These are phyloP conservation scores for Phaffomyces thermotolerans DNA, from an alignment of 805 yeast genomes.

Conservation along the genomic window DNA sequence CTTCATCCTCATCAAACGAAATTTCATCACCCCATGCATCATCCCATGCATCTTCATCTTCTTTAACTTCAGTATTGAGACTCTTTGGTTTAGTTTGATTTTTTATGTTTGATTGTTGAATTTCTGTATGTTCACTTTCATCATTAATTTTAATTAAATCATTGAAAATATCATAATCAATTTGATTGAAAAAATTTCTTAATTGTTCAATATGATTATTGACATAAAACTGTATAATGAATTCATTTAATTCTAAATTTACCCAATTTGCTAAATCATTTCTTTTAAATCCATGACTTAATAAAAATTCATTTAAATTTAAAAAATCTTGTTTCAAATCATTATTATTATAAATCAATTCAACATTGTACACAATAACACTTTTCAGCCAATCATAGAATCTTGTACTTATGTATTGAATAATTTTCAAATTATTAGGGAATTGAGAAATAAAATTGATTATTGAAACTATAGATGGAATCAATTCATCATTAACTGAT, in stretches of 20 bases:
- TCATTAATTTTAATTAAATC: not conserved
- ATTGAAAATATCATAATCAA: conserved; percentile 1
- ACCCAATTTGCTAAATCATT: conserved; percentile 19
- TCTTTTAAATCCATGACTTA: conserved; percentile 13
- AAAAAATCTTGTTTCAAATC: conserved; percentile 8
- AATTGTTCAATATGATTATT: conserved; percentile 15
- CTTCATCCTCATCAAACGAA: conserved; percentile 19
- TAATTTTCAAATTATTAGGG: conserved; percentile 10
- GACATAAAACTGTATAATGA: conserved; percentile 18
- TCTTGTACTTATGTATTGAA: conserved; percentile 17
- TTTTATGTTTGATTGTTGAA: not conserved
- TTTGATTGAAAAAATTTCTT: conserved; percentile 7
- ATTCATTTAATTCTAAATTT: conserved; percentile 13
- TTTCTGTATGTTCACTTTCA: not conserved
- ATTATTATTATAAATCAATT: conserved; percentile 9
- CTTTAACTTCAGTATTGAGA: not conserved
- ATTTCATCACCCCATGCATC: conserved; percentile 14
- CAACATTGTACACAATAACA: conserved; percentile 15
- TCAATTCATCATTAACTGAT: conserved; percentile 1
- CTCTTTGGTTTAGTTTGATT: not conserved
- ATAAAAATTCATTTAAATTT: conserved; percentile 14
- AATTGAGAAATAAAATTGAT: conserved; percentile 15
- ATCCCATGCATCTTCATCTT: not conserved
- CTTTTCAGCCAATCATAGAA: conserved; percentile 18
- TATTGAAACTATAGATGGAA: conserved; percentile 14